A percentile compares a stretch with the other conserved stretches of the same genome.
Evolutionary conservation across 192 early-diverging fungal species (phyloP).

Genomic region (Coemansia sp.): DNA sequence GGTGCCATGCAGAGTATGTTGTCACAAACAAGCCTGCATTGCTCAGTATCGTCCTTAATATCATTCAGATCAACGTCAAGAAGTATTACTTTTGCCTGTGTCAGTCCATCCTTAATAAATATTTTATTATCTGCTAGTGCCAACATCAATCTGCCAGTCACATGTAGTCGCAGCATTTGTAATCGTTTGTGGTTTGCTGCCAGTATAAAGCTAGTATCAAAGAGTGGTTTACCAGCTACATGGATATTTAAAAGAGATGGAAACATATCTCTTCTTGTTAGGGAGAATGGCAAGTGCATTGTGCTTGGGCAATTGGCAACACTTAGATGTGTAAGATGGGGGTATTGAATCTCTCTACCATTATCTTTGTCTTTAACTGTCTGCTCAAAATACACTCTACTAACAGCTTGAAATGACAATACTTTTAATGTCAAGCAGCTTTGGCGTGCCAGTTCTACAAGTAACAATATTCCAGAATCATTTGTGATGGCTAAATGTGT

Average conservation of each 20-base stretch:
- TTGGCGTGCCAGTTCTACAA: not conserved
- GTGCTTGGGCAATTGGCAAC: not conserved
- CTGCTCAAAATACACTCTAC: not conserved
- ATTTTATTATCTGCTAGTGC: not conserved
- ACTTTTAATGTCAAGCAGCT: slow-evolving; percentile 2
- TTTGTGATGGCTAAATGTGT: not conserved
- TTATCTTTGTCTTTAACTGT: not conserved
- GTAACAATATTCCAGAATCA: not conserved
- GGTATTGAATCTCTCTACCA: not conserved
- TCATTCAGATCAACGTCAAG: not conserved
- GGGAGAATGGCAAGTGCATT: not conserved
- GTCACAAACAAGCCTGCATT: not conserved
- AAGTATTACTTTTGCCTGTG: not conserved
- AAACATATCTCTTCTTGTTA: not conserved
- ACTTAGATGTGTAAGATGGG: not conserved
- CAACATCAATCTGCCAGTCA: not conserved
- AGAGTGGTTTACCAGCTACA: not conserved
- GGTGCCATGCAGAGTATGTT: not conserved
- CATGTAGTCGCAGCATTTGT: not conserved
- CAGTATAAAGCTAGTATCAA: not conserved
- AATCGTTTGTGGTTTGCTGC: not conserved
- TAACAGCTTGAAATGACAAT: not conserved
- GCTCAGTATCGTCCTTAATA: not conserved
- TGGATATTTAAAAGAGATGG: not conserved
- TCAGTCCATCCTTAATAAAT: not conserved